Base-by-base conservation (phyloP, 208 protist species). In the Leishmania martiniquensis region DNA sequence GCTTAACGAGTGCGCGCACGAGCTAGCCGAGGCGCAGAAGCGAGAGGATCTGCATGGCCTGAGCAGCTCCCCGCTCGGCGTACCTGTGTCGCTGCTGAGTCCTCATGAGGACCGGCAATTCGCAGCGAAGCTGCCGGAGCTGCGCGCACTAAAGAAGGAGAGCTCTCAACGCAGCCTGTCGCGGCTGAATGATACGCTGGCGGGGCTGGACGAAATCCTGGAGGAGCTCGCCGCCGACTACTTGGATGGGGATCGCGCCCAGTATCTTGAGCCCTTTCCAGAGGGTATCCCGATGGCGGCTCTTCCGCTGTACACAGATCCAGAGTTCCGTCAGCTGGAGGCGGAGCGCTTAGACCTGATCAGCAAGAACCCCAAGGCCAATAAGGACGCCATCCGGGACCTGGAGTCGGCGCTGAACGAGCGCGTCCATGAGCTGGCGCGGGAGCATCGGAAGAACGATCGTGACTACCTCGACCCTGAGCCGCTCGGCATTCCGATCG, bases 391-490 rank as follows among this genome's bases (percentile, higher is more conserved):
- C 34, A 88, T 95, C 44, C 51, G 55, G 29, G 82, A 90, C 37
- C 63, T 94, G 47, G 92, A 96, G 85, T 75, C 80, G 3, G 77
- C 85, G 49, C 82, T 97, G 65, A 93, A 95, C 79, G 84, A 87
- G 55, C 88, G 90, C 62, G 89, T 86, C 17, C 76, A 87, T 32
- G 84, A 88, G 70, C 69, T 94, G n/a, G 91, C 87, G 5, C 37
- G 60, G 15, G 85, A 89, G 44, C 66, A 84, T 22, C 83, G 87
- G 60, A 59, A 66, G 57, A 71, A 77, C 60, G 90, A 93, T 74
- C 91, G 91, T 68, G 89, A 62, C 44, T 95, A 89, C 77, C 87
- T 97, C n/a, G 81, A 90, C 60, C 79, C 80, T 34, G 89, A 95
- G 42, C 91, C 90, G 37, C 83, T 91, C 47, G 93, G 93, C 45